phyloP scores from a whole-genome alignment of 108 stramenopile genomes.

The Schizochytrium sp. region DNA sequence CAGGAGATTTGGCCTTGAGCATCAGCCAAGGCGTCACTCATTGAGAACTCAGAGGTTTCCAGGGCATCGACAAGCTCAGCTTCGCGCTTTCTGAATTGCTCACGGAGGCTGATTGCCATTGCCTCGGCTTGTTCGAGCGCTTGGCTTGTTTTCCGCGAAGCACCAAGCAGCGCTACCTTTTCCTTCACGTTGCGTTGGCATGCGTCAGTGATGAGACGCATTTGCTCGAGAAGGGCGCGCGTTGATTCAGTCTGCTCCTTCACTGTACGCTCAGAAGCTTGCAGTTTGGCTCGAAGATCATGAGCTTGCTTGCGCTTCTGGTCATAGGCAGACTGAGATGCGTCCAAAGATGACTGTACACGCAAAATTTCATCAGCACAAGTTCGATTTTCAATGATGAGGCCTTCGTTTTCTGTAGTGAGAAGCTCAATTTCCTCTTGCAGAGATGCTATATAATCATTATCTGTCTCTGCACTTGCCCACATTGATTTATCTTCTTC shows the following conservation, averaged over 20 bases:
- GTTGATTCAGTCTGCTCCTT: neutral
- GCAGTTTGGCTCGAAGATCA: neutral
- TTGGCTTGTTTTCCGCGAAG: neutral
- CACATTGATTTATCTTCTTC: neutral
- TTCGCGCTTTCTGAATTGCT: neutral
- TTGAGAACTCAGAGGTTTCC: neutral
- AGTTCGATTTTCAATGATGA: neutral
- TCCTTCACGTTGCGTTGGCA: constrained; percentile 3
- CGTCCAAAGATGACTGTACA: neutral
- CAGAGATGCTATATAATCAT: neutral
- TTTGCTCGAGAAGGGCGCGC: neutral
- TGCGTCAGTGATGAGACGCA: neutral
- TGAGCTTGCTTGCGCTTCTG: neutral
- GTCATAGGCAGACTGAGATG: neutral
- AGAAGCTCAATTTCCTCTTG: neutral
- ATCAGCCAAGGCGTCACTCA: neutral
- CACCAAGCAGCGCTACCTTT: neutral
- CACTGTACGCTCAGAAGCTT: neutral
- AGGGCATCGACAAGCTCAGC: neutral
- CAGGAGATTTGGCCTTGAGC: neutral
- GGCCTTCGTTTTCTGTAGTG: neutral
- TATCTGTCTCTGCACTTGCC: neutral
- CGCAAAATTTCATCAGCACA: neutral
- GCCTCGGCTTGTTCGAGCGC: neutral
- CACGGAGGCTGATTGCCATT: neutral